phyloP scores from a whole-genome alignment of 805 yeast species.

The Tetrapisispora fleetii region DNA sequence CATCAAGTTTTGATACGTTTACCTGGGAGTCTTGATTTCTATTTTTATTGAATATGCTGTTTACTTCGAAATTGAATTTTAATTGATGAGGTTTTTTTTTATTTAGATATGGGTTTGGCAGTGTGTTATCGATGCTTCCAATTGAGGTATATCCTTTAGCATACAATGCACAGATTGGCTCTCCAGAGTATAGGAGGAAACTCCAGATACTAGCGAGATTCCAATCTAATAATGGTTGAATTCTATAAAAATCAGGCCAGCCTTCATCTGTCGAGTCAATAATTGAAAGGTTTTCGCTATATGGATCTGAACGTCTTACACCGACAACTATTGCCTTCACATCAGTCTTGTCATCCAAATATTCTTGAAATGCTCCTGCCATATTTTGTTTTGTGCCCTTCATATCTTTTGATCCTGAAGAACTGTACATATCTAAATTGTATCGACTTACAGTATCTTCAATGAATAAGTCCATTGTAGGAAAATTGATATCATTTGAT shows the following conservation, averaged over 20 bases:
- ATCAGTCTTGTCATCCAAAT: constrained; percentile 42
- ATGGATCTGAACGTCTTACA: constrained; percentile 81
- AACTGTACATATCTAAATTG: constrained; percentile 38
- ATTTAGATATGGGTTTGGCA: constrained; percentile 55
- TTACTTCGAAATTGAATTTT: constrained; percentile 1
- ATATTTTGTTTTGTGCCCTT: constrained; percentile 27
- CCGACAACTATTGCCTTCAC: constrained; percentile 78
- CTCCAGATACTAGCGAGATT: constrained; percentile 77
- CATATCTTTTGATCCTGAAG: constrained; percentile 16
- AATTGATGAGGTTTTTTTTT: constrained; percentile 14
- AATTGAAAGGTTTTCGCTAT: constrained; percentile 46
- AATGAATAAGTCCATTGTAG: constrained; percentile 61
- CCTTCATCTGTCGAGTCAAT: constrained; percentile 75
- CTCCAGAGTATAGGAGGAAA: constrained; percentile 48
- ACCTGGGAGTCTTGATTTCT: not conserved
- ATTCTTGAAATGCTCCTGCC: constrained; percentile 61
- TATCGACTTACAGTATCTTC: constrained; percentile 42
- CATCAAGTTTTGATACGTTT: constrained; percentile 8
- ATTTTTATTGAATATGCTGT: constrained; percentile 11
- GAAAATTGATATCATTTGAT: constrained; percentile 66
- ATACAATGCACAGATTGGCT: constrained; percentile 66
- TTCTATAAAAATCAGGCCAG: constrained; percentile 81
- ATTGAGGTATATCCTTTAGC: constrained; percentile 83
- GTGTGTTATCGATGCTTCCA: constrained; percentile 70
- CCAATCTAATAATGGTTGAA: constrained; percentile 91